These are phyloP conservation scores for Erysiphe pulchra DNA, from an alignment of 2,329 filamentous ascomycete species.

Conservation along the genomic window DNA sequence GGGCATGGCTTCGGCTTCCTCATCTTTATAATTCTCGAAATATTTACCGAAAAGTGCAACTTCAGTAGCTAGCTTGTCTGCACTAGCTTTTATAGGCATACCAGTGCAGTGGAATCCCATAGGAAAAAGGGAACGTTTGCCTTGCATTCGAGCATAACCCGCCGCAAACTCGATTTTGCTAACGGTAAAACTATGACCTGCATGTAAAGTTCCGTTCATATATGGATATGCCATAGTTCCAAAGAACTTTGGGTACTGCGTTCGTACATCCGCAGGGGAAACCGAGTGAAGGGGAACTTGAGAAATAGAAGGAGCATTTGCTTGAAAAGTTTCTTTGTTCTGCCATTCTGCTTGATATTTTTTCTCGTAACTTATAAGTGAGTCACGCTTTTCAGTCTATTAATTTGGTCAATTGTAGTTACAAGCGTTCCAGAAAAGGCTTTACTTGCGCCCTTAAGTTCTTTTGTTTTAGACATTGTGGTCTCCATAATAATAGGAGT, in stretches of 20 bases:
- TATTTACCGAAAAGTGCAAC: constrained; percentile 69
- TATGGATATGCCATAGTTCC: constrained; percentile 55
- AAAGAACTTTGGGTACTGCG: constrained; percentile 76
- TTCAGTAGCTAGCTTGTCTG: constrained; percentile 81
- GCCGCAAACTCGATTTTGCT: constrained; percentile 83
- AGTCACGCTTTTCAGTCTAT: constrained; percentile 68
- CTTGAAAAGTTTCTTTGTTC: constrained; percentile 53
- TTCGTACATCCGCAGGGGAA: constrained; percentile 46
- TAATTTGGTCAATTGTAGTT: constrained; percentile 1
- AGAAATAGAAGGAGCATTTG: constrained; percentile 52
- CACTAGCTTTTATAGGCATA: constrained; percentile 93
- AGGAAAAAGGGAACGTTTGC: constrained; percentile 67
- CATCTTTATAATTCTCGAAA: constrained; percentile 52
- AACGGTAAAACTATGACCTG: constrained; percentile 76
- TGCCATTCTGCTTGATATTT: constrained; percentile 79
- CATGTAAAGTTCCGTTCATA: constrained; percentile 75
- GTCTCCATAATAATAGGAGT: too few relatives aligned
- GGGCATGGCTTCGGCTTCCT: constrained; percentile 23
- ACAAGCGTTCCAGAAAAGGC: constrained; percentile 5
- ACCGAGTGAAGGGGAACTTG: constrained; percentile 58
- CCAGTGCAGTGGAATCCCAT: constrained; percentile 91
- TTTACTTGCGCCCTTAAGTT: constrained; percentile 27
- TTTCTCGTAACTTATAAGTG: constrained; percentile 61
- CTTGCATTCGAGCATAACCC: constrained; percentile 72
- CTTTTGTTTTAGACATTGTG: constrained; percentile 31